These are phyloP conservation scores for Aquilaria yunnanensis DNA, from an alignment of 345 rosid species.

Conservation along the genomic window DNA sequence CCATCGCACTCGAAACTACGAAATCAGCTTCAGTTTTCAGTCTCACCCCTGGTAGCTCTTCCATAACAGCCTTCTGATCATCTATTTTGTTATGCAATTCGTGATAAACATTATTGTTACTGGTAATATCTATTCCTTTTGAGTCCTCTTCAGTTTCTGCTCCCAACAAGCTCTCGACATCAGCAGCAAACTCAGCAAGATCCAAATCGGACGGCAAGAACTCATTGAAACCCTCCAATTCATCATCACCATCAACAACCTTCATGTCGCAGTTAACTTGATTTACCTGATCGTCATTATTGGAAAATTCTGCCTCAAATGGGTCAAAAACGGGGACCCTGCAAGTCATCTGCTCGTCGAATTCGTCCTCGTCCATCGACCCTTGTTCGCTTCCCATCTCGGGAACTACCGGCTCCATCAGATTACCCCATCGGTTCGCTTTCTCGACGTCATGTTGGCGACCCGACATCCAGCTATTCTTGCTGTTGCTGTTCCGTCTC, in stretches of 20 bases:
- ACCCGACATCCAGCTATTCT: background rate
- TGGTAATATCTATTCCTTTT: conserved; percentile 5
- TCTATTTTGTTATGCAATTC: too few relatives aligned
- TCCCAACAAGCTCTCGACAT: conserved; percentile 42
- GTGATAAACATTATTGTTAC: too few relatives aligned
- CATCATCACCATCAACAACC: conserved; percentile 14
- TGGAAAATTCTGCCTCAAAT: conserved; percentile 20
- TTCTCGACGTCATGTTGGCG: conserved; percentile 12
- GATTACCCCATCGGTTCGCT: conserved; percentile 1
- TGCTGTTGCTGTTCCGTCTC: conserved; percentile 18
- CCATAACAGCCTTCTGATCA: background rate
- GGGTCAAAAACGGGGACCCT: conserved; percentile 49
- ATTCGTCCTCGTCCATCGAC: conserved; percentile 18
- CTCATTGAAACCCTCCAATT: conserved; percentile 25
- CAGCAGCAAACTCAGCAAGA: conserved; percentile 41
- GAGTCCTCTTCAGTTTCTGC: conserved; percentile 20
- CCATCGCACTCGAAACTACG: background rate
- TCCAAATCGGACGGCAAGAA: conserved; percentile 39
- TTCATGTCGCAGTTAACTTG: conserved; percentile 1
- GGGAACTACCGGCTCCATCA: conserved; percentile 38
- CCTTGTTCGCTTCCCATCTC: conserved; percentile 42
- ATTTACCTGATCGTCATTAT: conserved; percentile 5
- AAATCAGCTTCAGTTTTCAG: too few relatives aligned
- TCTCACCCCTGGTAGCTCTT: background rate
- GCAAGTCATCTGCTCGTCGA: conserved; percentile 32